These are phyloP conservation scores for Herpetomonas samuelpessoai DNA, from an alignment of 208 protist genomes.

Conservation along the genomic window DNA sequence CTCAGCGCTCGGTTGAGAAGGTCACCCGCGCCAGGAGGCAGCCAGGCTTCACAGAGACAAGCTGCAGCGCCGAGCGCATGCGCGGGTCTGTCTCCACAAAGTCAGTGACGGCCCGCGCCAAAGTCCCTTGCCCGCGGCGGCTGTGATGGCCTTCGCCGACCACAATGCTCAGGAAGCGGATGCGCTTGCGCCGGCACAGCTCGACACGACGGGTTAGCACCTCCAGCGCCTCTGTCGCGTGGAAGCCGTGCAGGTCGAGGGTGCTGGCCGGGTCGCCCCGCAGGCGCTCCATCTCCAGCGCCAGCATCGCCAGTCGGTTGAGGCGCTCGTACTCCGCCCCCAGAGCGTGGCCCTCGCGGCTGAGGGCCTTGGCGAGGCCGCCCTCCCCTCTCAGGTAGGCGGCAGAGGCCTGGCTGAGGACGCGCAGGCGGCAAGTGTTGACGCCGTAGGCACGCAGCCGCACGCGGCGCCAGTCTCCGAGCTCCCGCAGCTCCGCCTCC, in stretches of 20 bases:
- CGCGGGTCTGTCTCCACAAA: slow-evolving; percentile 36
- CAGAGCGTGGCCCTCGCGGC: slow-evolving; percentile 45
- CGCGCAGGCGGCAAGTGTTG: slow-evolving; percentile 53
- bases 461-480: slow-evolving; percentile 78
- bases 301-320: slow-evolving; percentile 82
- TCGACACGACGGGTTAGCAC: slow-evolving; percentile 65
- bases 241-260: slow-evolving; percentile 83
- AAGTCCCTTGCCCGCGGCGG: slow-evolving; percentile 28
- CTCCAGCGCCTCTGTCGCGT: slow-evolving; percentile 64
- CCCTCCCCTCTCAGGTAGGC: slow-evolving; percentile 60
- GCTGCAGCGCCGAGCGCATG: slow-evolving; percentile 16
- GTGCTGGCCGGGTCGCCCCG: slow-evolving; percentile 25
- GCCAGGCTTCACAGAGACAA: slow-evolving; percentile 43
- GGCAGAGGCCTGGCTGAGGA: slow-evolving; percentile 48
- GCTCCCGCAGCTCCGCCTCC: slow-evolving; percentile 34
- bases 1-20: no score
- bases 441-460: slow-evolving; percentile 61
- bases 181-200: slow-evolving; percentile 40
- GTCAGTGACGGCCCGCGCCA: slow-evolving; percentile 35
- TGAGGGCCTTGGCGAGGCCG: slow-evolving; percentile 49
- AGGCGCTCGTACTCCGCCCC: slow-evolving; percentile 63
- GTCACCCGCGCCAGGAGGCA: slow-evolving; percentile 17
- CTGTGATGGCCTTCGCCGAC: slow-evolving; percentile 70
- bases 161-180: slow-evolving; percentile 51
- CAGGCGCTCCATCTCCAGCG: slow-evolving; percentile 69